Conservation (phyloP, 345 rosid species). For the Cardamine chenopodiifolia region DNA sequence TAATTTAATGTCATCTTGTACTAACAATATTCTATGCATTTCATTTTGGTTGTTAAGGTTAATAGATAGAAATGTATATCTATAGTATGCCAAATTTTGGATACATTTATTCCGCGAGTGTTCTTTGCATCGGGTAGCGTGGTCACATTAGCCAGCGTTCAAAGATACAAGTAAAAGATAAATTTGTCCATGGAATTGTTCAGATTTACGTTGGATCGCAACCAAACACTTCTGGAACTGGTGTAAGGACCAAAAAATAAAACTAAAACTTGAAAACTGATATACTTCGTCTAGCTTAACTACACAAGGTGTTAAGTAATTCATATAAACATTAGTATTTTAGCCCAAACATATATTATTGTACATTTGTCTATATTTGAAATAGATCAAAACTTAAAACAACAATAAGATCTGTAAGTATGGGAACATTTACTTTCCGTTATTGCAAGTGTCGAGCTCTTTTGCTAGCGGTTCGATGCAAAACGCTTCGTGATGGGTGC, state of each 20-base stretch:
- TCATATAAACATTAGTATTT: neutral
- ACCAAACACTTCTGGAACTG: neutral
- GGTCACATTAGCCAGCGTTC: neutral
- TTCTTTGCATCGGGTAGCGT: neutral
- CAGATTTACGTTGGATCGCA: neutral
- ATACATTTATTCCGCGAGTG: neutral
- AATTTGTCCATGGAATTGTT: neutral
- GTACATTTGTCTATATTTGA: neutral
- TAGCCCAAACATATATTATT: neutral
- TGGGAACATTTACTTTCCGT: neutral
- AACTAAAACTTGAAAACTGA: neutral
- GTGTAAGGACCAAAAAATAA: neutral
- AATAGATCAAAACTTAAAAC: neutral
- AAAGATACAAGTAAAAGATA: neutral
- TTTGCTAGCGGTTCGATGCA: neutral
- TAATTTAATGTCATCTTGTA: neutral
- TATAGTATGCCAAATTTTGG: neutral
- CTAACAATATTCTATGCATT: neutral
- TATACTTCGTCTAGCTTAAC: neutral
- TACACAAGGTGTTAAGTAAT: neutral
- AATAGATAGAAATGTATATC: neutral
- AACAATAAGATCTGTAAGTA: neutral
- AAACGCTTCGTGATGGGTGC: neutral
- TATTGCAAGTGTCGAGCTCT: neutral
- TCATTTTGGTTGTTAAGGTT: neutral